Evolutionary conservation across 2,329 filamentous ascomycete species (phyloP).

Genomic region (Fusarium floridanum): DNA sequence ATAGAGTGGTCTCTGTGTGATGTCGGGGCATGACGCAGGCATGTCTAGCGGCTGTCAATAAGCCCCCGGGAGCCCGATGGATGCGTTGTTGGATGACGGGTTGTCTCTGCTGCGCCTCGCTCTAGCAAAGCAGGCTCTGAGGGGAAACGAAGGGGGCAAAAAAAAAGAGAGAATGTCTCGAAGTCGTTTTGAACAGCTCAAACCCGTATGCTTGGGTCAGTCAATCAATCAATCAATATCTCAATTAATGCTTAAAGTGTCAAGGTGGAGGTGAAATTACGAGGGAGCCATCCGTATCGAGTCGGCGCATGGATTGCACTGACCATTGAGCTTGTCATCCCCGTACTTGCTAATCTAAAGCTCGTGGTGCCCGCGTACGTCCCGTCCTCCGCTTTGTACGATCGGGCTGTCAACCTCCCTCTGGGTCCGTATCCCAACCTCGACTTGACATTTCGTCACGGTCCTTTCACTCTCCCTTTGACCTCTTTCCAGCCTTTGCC

Average conservation of each 20-base stretch:
- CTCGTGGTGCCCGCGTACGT: not conserved
- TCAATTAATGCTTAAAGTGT: not conserved
- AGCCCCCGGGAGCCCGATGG: slow-evolving; percentile 14
- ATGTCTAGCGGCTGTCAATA: slow-evolving; percentile 9
- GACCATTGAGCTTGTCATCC: slow-evolving; percentile 3
- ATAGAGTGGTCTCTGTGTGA: slow-evolving; percentile 9
- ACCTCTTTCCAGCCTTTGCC: not conserved
- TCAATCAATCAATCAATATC: not conserved
- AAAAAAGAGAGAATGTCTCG: not conserved
- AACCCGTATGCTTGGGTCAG: not conserved
- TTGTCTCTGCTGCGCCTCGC: slow-evolving; percentile 32
- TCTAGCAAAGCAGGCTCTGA: slow-evolving; percentile 6
- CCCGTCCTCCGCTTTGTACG: not conserved
- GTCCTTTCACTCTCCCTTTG: not conserved
- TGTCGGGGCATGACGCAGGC: slow-evolving; percentile 8
- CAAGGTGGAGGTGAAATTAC: not conserved
- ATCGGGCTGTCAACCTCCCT: slow-evolving; percentile 5
- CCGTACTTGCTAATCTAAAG: slow-evolving; percentile 8
- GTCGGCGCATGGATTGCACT: slow-evolving; percentile 10
- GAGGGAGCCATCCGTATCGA: not conserved
- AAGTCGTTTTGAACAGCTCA: not conserved
- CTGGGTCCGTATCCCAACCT: slow-evolving; percentile 22
- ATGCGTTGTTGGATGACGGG: slow-evolving; percentile 2
- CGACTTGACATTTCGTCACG: slow-evolving; percentile 31
- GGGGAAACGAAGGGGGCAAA: not conserved